These are phyloP conservation scores for Ceratocystis huliohia DNA, from an alignment of 2,329 filamentous ascomycete genomes.

Conservation along the genomic window DNA sequence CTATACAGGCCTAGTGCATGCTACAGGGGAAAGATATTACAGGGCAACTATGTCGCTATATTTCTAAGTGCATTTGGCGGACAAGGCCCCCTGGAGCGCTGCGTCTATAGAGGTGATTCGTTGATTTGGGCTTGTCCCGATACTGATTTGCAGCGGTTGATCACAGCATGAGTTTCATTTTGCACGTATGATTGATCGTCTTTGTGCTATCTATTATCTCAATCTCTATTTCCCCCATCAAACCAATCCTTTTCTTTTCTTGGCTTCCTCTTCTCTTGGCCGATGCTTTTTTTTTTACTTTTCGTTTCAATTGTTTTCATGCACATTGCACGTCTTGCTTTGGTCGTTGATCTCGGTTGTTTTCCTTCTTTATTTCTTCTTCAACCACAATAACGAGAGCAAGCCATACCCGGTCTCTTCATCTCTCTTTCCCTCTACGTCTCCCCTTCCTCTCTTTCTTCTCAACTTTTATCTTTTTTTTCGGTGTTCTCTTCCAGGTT, in stretches of 20 bases:
- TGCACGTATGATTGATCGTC: neutral
- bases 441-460: too few species aligned
- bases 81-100: neutral
- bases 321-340: neutral
- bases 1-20: too few species aligned
- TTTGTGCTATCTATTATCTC: neutral
- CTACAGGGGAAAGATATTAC: too few species aligned
- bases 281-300: neutral
- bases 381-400: conserved; percentile 1
- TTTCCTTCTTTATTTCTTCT: conserved; percentile 7
- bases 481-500: neutral
- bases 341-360: conserved; percentile 8
- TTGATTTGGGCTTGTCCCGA: conserved; percentile 5
- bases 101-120: too few species aligned
- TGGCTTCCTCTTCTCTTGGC: neutral
- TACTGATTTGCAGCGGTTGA: neutral
- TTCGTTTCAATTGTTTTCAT: neutral
- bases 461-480: neutral
- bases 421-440: neutral
- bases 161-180: neutral
- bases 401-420: conserved; percentile 4
- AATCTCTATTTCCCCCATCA: neutral
- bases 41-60: too few species aligned
- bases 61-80: too few species aligned
- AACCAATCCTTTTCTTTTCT: neutral